Evolutionary conservation across 23 red algal genomes (phyloP).

Genomic region (Gracilaria gracilis): DNA sequence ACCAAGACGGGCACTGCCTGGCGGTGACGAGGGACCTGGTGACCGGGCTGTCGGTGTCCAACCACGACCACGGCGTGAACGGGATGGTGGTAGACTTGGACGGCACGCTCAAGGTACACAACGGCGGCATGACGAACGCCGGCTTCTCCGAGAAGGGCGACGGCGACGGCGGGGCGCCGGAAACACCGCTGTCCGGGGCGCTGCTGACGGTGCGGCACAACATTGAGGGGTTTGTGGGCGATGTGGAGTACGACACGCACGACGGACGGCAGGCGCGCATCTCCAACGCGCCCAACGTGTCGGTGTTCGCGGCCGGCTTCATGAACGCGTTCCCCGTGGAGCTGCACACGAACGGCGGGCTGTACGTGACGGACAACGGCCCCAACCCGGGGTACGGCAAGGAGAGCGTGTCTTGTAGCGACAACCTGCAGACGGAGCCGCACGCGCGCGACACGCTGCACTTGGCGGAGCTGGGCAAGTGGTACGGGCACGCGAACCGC

Average conservation of each 20-base stretch:
- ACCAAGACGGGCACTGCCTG: conserved; percentile 63
- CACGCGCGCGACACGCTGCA: conserved; percentile 43
- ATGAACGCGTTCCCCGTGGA: conserved; percentile 62
- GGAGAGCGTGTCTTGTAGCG: conserved; percentile 40
- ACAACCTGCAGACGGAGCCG: conserved; percentile 45
- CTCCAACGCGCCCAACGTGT: conserved; percentile 41
- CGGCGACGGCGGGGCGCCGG: conserved; percentile 56
- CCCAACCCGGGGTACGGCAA: conserved; percentile 76
- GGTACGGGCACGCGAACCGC: conserved; percentile 75
- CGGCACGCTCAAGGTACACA: conserved; percentile 60
- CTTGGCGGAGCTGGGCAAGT: conserved; percentile 25
- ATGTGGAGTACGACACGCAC: conserved; percentile 47
- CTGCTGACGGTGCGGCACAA: conserved; percentile 49
- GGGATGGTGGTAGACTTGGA: conserved; percentile 58
- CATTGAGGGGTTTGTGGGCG: conserved; percentile 56
- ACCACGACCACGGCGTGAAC: conserved; percentile 77
- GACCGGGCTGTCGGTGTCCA: conserved; percentile 62
- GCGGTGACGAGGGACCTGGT: conserved; percentile 57
- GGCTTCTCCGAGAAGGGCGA: conserved; percentile 64
- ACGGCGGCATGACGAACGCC: conserved; percentile 74
- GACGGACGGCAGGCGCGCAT: conserved; percentile 44
- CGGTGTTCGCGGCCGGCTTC: conserved; percentile 62
- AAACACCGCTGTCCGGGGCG: conserved; percentile 58
- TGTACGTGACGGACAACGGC: conserved; percentile 72
- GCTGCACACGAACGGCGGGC: conserved; percentile 38